phyloP scores from a whole-genome alignment of 768 basidiomycete genomes.

The Lactarius trivialis region DNA sequence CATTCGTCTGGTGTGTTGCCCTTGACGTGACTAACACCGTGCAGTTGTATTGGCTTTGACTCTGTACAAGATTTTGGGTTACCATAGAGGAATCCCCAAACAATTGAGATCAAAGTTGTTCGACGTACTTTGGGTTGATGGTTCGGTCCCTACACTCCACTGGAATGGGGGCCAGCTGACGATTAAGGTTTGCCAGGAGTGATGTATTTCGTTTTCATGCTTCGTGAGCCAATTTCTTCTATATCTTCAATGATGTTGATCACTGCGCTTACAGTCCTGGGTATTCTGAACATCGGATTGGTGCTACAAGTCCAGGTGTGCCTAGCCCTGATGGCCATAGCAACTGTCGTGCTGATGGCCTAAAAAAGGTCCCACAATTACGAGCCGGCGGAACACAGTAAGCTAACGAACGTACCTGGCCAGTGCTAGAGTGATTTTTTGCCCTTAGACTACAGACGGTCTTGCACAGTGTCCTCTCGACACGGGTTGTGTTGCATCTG shows the following conservation, averaged over 20 bases:
- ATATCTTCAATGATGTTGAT: background rate
- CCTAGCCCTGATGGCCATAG: background rate
- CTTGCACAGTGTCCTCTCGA: constrained; percentile 13
- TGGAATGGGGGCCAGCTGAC: background rate
- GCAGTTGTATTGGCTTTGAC: constrained; percentile 13
- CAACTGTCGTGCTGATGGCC: background rate
- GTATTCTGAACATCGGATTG: constrained; percentile 12
- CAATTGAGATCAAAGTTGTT: constrained; percentile 1
- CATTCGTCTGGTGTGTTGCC: background rate
- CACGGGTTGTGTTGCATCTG: constrained; percentile 17
- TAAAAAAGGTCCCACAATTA: constrained; percentile 3
- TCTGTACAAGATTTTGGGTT: constrained; percentile 9
- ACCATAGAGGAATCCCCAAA: background rate
- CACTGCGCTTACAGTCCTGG: constrained; percentile 1
- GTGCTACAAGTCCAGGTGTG: constrained; percentile 10
- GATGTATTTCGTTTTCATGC: constrained; percentile 22
- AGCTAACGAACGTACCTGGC: background rate
- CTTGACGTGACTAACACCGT: background rate
- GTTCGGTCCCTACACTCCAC: background rate
- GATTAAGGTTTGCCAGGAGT: constrained; percentile 1
- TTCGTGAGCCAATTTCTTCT: constrained; percentile 4
- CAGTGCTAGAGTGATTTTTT: background rate
- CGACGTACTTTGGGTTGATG: constrained; percentile 18
- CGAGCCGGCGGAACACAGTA: constrained; percentile 5
- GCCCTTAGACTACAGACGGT: constrained; percentile 10